phyloP scores from a whole-genome alignment of 768 basidiomycete genomes.

The Gymnopilus junonius region DNA sequence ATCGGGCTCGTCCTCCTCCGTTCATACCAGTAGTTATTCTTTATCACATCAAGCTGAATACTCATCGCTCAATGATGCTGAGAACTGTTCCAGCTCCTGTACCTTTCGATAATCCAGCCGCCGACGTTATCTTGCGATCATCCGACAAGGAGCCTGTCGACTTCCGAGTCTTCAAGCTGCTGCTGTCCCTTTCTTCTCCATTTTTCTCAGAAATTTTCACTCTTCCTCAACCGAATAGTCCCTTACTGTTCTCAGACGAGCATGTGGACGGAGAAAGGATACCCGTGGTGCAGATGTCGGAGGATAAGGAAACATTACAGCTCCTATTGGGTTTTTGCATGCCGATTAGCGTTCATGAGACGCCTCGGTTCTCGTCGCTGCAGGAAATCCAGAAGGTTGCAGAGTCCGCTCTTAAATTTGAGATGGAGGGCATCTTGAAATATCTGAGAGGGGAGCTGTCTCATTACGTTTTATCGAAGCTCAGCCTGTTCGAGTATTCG shows the following conservation, averaged over 20 bases:
- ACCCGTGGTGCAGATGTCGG: conserved; percentile 52
- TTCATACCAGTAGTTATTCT: background rate
- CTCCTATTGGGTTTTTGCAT: conserved; percentile 52
- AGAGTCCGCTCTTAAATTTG: conserved; percentile 54
- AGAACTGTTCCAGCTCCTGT: conserved; percentile 19
- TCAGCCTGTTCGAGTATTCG: conserved; percentile 46
- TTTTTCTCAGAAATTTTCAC: conserved; percentile 62
- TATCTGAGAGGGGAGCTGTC: conserved; percentile 33
- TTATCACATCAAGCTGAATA: background rate
- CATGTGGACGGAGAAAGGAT: conserved; percentile 32
- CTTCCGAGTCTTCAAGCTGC: conserved; percentile 58
- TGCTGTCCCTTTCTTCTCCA: conserved; percentile 59
- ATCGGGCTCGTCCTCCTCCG: background rate
- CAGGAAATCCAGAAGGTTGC: conserved; percentile 45
- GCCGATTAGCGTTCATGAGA: conserved; percentile 43
- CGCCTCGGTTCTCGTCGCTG: conserved; percentile 37
- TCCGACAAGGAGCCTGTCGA: conserved; percentile 49
- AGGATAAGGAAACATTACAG: conserved; percentile 44
- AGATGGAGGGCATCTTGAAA: conserved; percentile 49
- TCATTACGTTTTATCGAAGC: conserved; percentile 38
- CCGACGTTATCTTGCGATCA: conserved; percentile 59
- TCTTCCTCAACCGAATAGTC: conserved; percentile 46
- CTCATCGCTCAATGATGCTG: conserved; percentile 10
- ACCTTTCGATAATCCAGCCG: conserved; percentile 53
- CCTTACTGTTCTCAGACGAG: conserved; percentile 27